Conservation (phyloP, 768 basidiomycete species). For the Boletales sp. region DNA sequence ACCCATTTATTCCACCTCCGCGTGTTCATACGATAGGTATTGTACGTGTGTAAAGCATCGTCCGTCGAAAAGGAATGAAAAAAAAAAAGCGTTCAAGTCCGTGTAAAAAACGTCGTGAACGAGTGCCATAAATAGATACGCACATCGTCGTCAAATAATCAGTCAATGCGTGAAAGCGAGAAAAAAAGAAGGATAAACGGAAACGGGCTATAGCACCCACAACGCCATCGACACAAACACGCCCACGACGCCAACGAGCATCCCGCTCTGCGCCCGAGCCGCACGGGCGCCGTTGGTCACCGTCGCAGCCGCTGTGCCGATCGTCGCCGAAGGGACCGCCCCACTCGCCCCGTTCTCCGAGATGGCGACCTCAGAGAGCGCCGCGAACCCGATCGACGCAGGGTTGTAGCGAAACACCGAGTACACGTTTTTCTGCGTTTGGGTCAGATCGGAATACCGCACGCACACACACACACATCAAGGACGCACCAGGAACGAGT, state of each 20-base stretch:
- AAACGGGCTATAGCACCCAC: slow-evolving; percentile 2
- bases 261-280: neutral
- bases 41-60: no score
- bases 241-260: neutral
- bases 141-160: neutral
- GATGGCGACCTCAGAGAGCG: slow-evolving; percentile 32
- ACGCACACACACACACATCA: neutral
- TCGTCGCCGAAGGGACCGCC: slow-evolving; percentile 50
- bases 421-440: slow-evolving; percentile 50
- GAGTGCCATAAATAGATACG: no score
- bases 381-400: slow-evolving; percentile 49
- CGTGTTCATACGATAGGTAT: no score
- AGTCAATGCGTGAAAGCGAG: neutral
- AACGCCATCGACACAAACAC: neutral
- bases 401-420: slow-evolving; percentile 51
- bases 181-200: no score
- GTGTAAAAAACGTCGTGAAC: no score
- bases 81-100: no score
- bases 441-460: no score
- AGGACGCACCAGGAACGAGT: slow-evolving; percentile 38
- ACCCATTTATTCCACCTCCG: no score
- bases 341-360: slow-evolving; percentile 30
- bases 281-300: slow-evolving; percentile 31
- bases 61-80: no score
- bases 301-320: slow-evolving; percentile 48